These are phyloP conservation scores for Thelonectria blattea DNA, from an alignment of 2,329 filamentous ascomycete genomes.

Conservation along the genomic window DNA sequence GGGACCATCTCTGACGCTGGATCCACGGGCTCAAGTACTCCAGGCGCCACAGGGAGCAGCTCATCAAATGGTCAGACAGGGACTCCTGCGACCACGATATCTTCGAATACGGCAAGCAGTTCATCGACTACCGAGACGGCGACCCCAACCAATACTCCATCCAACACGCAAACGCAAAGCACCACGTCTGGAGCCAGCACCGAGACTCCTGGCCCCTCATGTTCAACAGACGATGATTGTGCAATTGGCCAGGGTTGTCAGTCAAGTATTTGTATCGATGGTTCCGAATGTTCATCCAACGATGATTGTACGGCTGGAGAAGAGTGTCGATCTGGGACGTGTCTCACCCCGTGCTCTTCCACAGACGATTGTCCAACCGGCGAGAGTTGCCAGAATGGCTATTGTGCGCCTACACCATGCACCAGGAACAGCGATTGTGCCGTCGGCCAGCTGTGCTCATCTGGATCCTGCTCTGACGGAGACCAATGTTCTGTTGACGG, in stretches of 20 bases:
- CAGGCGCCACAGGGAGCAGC: neutral
- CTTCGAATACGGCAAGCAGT: neutral
- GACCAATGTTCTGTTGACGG: neutral
- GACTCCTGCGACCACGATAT: neutral
- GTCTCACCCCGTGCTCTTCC: neutral
- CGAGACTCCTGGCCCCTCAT: neutral
- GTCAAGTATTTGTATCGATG: conserved; percentile 1
- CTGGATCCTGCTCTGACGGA: neutral
- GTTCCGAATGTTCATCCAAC: neutral
- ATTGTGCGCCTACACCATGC: neutral
- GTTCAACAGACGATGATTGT: conserved; percentile 3
- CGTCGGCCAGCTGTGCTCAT: neutral
- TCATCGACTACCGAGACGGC: neutral
- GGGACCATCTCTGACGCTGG: too few relatives aligned
- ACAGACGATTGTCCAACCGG: neutral
- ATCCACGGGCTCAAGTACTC: neutral
- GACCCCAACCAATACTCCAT: neutral
- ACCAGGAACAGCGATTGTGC: conserved; percentile 1
- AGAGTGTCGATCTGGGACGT: conserved; percentile 2
- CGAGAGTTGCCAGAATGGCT: neutral
- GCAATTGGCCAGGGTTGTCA: conserved; percentile 2
- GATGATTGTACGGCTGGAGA: neutral
- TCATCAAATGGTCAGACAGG: neutral
- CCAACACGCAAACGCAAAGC: neutral
- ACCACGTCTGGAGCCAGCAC: neutral